phyloP scores from a whole-genome alignment of 352 stramenopile species.

The Pythium volutum region DNA sequence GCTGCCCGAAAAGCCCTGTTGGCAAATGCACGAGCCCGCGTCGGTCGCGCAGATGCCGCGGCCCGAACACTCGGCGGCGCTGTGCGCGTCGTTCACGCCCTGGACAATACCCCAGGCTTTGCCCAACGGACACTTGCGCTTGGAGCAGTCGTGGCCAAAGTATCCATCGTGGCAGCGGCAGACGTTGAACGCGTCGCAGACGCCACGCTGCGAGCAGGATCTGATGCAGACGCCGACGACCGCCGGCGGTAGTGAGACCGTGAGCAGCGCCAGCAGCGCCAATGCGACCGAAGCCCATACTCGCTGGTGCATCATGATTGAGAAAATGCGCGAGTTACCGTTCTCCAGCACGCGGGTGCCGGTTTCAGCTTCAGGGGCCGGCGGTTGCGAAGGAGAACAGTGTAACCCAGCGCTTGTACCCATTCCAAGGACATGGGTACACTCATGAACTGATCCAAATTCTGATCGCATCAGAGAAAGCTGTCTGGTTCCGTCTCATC shows the following conservation, averaged over 20 bases:
- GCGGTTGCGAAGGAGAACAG: background rate
- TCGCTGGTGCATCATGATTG: background rate
- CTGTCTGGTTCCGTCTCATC: background rate
- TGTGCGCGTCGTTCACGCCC: slow-evolving; percentile 45
- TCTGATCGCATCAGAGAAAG: slow-evolving; percentile 11
- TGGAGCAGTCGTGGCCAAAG: slow-evolving; percentile 65
- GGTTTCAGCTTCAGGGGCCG: background rate
- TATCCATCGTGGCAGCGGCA: slow-evolving; percentile 56
- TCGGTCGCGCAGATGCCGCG: slow-evolving; percentile 67
- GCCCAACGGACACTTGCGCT: slow-evolving; percentile 38
- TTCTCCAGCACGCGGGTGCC: too few species aligned
- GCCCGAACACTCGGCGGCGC: slow-evolving; percentile 46
- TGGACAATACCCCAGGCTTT: slow-evolving; percentile 57
- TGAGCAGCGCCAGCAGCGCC: slow-evolving; percentile 2
- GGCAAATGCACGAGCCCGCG: slow-evolving; percentile 75
- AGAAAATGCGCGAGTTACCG: too few species aligned
- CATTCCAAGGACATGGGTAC: background rate
- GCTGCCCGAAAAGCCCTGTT: slow-evolving; percentile 71
- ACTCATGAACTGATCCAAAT: background rate
- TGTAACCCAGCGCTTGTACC: background rate
- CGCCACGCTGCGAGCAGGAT: slow-evolving; percentile 48
- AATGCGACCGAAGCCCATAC: background rate
- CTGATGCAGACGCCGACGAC: slow-evolving; percentile 45
- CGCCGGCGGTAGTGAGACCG: background rate
- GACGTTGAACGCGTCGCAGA: slow-evolving; percentile 53